phyloP scores from a whole-genome alignment of 192 early-diverging fungal species.

The Coemansia sp. region DNA sequence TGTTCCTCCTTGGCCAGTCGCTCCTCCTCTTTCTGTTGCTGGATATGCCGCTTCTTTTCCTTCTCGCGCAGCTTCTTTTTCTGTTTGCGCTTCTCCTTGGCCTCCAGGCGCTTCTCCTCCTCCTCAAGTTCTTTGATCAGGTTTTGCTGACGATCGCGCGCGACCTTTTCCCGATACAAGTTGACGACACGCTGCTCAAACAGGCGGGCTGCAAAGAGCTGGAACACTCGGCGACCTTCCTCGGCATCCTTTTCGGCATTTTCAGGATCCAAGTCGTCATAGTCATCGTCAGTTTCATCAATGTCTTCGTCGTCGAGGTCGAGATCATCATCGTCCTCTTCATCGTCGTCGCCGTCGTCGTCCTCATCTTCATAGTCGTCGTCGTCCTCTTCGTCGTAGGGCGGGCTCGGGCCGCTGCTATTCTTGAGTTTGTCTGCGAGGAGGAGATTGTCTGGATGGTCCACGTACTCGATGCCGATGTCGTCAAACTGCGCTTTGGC shows the following conservation, averaged over 20 bases:
- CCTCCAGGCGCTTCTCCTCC: constrained; percentile 66
- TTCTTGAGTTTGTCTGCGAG: neutral
- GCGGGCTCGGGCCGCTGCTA: neutral
- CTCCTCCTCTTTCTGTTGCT: constrained; percentile 47
- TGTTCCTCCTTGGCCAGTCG: constrained; percentile 26
- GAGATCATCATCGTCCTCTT: constrained; percentile 24
- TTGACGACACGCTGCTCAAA: constrained; percentile 95
- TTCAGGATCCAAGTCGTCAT: constrained; percentile 66
- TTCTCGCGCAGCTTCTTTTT: constrained; percentile 64
- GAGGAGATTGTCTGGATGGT: neutral
- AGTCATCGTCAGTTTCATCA: constrained; percentile 64
- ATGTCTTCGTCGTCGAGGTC: constrained; percentile 61
- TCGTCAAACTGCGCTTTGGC: neutral
- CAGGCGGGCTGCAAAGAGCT: constrained; percentile 93
- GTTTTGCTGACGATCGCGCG: constrained; percentile 80
- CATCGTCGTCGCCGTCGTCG: constrained; percentile 12
- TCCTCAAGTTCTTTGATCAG: constrained; percentile 86
- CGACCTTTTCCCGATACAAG: constrained; percentile 93
- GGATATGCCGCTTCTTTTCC: constrained; percentile 54
- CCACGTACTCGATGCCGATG: neutral
- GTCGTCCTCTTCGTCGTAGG: constrained; percentile 9
- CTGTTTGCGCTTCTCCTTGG: constrained; percentile 64
- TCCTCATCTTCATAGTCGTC: constrained; percentile 7
- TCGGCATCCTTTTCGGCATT: constrained; percentile 78
- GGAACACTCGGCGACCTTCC: constrained; percentile 90